Conservation (phyloP, 306 rosid genomes). For the Gillenia trifoliata region DNA sequence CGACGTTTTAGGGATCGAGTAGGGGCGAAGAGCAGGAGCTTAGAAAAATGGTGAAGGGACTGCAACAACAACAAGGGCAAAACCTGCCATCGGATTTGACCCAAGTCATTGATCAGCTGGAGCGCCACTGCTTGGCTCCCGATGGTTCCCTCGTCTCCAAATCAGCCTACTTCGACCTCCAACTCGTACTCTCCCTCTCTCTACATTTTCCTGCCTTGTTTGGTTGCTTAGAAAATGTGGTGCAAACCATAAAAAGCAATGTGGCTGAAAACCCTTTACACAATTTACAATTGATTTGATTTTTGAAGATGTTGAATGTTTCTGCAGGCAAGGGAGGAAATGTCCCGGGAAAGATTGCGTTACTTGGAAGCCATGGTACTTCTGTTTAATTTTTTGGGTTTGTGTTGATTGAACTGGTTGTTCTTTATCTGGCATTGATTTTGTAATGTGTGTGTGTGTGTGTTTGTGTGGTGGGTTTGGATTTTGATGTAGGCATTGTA, state of each 20-base stretch:
- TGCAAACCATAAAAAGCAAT: not conserved
- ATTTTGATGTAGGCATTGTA: slow-evolving; percentile 62
- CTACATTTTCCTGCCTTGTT: slow-evolving; percentile 2
- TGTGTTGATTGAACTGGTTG: not conserved
- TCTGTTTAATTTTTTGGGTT: not conserved
- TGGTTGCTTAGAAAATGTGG: slow-evolving; percentile 18
- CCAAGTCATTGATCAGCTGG: slow-evolving; percentile 82
- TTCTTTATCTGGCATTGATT: not conserved
- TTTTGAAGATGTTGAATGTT: not conserved
- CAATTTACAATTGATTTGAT: not conserved
- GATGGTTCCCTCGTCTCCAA: slow-evolving; percentile 90
- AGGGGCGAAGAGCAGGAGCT: not conserved
- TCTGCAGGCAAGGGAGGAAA: slow-evolving; percentile 96
- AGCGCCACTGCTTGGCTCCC: slow-evolving; percentile 94
- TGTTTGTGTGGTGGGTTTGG: slow-evolving; percentile 16
- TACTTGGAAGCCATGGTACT: slow-evolving; percentile 85
- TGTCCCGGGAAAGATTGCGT: slow-evolving; percentile 91
- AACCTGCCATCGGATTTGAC: slow-evolving; percentile 71
- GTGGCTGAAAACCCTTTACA: not conserved
- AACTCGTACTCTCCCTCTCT: slow-evolving; percentile 46
- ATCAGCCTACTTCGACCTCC: slow-evolving; percentile 73
- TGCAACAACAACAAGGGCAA: slow-evolving; percentile 51
- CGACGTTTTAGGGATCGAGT: slow-evolving; percentile 20
- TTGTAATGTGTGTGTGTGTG: not conserved
- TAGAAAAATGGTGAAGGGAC: slow-evolving; percentile 60